Conservation (phyloP, 805 yeast genomes). For the Hanseniaspora guilliermondii region DNA sequence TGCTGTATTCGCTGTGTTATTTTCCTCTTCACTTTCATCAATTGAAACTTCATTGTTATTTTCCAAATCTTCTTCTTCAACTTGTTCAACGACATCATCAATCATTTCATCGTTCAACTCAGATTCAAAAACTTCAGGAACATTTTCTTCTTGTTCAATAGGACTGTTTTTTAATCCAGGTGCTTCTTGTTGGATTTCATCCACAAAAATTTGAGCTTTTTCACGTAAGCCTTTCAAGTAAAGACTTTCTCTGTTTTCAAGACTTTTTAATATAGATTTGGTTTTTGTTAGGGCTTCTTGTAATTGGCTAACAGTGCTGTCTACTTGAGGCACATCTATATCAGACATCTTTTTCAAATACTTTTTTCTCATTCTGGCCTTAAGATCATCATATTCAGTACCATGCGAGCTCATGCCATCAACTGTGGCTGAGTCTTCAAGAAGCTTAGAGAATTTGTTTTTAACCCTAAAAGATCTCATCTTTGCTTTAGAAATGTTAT, state of each 20-base stretch:
- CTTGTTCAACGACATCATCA: conserved; percentile 17
- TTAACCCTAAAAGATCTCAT: background rate
- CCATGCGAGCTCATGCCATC: background rate
- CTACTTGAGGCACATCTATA: background rate
- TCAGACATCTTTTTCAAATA: background rate
- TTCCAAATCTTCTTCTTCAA: conserved; percentile 2
- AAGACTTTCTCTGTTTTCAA: background rate
- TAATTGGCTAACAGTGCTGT: background rate
- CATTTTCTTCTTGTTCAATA: background rate
- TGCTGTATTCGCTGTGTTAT: background rate
- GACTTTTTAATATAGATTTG: background rate
- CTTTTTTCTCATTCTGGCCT: background rate
- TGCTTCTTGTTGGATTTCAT: background rate
- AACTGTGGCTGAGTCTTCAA: background rate
- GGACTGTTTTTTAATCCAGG: background rate
- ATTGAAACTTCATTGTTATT: background rate
- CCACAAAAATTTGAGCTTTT: background rate
- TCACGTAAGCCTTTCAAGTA: background rate
- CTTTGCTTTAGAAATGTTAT: background rate
- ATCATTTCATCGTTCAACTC: conserved; percentile 6
- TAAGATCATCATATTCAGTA: background rate
- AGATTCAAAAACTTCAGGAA: background rate
- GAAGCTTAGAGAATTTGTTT: background rate
- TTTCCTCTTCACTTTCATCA: conserved; percentile 1
- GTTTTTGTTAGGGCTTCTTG: background rate